These are phyloP conservation scores for Penicillium verhagenii DNA, from an alignment of 495 filamentous ascomycete genomes.

Conservation along the genomic window DNA sequence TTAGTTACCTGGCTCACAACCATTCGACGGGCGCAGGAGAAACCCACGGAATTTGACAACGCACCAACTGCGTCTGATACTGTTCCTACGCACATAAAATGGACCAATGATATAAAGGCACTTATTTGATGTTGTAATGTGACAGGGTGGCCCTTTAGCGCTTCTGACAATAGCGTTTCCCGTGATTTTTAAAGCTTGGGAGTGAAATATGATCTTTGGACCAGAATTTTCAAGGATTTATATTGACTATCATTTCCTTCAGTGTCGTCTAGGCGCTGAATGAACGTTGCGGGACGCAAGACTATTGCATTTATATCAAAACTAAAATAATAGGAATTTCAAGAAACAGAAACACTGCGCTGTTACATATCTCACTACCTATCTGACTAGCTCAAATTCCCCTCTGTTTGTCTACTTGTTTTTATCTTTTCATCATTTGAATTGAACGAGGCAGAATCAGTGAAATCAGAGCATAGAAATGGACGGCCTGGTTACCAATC, in stretches of 20 bases:
- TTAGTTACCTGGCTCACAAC: no score
- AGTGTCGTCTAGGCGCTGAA: not conserved
- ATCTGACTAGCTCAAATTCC: not conserved
- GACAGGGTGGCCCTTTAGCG: no score
- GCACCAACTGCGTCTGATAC: no score
- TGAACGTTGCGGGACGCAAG: not conserved
- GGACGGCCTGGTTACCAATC: not conserved
- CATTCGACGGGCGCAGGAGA: not conserved
- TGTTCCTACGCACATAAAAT: no score
- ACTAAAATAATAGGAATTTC: not conserved
- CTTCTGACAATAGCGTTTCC: no score
- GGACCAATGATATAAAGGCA: no score
- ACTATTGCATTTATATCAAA: not conserved
- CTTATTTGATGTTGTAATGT: no score
- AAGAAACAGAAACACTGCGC: not conserved
- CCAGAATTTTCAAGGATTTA: not conserved
- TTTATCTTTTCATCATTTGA: not conserved
- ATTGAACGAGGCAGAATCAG: not conserved
- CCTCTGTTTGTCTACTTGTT: no score
- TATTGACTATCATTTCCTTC: not conserved
- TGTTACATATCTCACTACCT: not conserved
- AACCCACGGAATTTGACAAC: no score
- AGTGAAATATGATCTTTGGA: no score
- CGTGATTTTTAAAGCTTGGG: no score
- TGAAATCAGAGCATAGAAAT: not conserved